These are phyloP conservation scores for Lophiotrema nucula DNA, from an alignment of 495 filamentous ascomycete species.

Conservation along the genomic window DNA sequence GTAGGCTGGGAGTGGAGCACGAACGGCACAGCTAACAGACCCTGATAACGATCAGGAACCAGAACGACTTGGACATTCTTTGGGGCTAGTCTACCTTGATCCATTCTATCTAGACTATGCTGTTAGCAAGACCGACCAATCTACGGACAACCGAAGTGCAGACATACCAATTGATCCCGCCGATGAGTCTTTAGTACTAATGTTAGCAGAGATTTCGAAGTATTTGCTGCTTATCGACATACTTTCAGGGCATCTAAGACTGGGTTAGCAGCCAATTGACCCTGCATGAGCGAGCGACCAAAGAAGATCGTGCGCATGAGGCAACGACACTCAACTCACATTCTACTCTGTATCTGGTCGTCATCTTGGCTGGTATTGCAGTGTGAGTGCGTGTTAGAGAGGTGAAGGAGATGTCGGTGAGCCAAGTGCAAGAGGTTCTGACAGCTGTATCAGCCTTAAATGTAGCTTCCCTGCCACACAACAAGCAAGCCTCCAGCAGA, in stretches of 20 bases:
- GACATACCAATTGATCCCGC: slow-evolving; percentile 76
- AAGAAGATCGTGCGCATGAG: no score
- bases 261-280: slow-evolving; percentile 11
- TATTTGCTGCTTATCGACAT: slow-evolving; percentile 10
- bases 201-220: neutral
- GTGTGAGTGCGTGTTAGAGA: neutral
- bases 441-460: no score
- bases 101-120: slow-evolving; percentile 60
- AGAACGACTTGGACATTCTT: neutral
- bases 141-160: neutral
- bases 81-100: slow-evolving; percentile 57
- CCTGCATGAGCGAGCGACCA: no score
- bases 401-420: neutral
- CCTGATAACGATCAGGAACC: slow-evolving; percentile 49
- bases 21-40: slow-evolving; percentile 91
- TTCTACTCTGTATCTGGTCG: slow-evolving; percentile 86
- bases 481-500: no score
- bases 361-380: slow-evolving; percentile 58
- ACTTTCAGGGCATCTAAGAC: slow-evolving; percentile 76
- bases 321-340: slow-evolving; percentile 51
- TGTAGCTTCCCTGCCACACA: no score
- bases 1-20: slow-evolving; percentile 95
- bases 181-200: slow-evolving; percentile 67
- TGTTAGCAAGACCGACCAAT: no score
- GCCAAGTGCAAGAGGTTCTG: no score